A percentile compares a stretch with the other conserved stretches of the same genome.
Evolutionary conservation across 768 basidiomycete genomes (phyloP).

Genomic region (Kwoniella botswanensis): DNA sequence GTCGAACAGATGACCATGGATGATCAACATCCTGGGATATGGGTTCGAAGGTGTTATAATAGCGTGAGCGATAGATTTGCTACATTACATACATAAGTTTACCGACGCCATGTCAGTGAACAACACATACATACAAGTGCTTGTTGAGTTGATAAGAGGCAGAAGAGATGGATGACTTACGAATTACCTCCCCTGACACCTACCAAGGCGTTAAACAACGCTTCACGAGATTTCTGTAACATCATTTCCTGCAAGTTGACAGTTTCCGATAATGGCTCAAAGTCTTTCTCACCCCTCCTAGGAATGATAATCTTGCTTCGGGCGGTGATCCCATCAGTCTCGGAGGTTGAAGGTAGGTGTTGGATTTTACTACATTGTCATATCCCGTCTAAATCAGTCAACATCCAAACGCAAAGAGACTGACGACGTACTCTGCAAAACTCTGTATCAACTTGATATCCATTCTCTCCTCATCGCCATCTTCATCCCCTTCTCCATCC

Average conservation of each 20-base stretch:
- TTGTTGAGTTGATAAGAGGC: too few species aligned
- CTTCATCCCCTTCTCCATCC: conserved; percentile 43
- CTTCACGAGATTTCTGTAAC: conserved; percentile 75
- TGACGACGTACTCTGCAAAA: conserved; percentile 45
- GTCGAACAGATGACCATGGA: conserved; percentile 79
- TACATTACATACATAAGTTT: conserved; percentile 4
- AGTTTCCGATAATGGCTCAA: conserved; percentile 72
- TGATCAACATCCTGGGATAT: conserved; percentile 49
- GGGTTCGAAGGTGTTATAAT: conserved; percentile 39
- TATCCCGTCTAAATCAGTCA: background rate
- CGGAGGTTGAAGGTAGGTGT: conserved; percentile 29
- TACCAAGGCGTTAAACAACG: conserved; percentile 83
- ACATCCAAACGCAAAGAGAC: background rate
- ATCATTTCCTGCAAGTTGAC: conserved; percentile 71
- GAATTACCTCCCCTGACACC: conserved; percentile 76
- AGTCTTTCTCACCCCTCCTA: conserved; percentile 96
- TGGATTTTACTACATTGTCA: conserved; percentile 44
- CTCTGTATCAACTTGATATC: conserved; percentile 49
- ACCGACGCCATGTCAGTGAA: too few species aligned
- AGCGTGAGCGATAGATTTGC: conserved; percentile 58
- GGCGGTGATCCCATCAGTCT: conserved; percentile 9
- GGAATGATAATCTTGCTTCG: conserved; percentile 69
- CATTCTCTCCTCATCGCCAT: conserved; percentile 48
- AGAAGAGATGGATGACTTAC: conserved; percentile 62
- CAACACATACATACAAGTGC: too few species aligned